A percentile compares a stretch with the other conserved stretches of the same genome.
phyloP scores from a whole-genome alignment of 1,284 basidiomycete species.

The Sanghuangporus baumii region DNA sequence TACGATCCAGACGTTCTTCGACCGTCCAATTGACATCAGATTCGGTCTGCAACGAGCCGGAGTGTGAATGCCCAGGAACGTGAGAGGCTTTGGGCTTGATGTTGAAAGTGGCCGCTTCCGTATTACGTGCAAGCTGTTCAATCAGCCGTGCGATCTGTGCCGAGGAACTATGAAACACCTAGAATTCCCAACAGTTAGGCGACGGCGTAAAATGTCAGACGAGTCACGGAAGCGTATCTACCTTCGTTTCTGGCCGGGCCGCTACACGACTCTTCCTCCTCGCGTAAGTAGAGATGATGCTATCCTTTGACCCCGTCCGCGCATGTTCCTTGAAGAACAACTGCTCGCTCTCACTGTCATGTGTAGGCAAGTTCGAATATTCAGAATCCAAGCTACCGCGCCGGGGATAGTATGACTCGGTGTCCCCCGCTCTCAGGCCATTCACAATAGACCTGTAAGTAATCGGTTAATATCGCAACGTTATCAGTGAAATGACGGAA shows the following conservation, averaged over 20 bases:
- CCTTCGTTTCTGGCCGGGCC: conserved; percentile 75
- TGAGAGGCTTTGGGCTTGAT: conserved; percentile 37
- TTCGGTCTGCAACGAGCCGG: conserved; percentile 55
- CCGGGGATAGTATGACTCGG: conserved; percentile 58
- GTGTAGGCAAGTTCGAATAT: conserved; percentile 51
- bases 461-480: conserved; percentile 18
- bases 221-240: conserved; percentile 27
- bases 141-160: conserved; percentile 76
- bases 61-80: conserved; percentile 42
- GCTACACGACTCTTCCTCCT: conserved; percentile 49
- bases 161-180: conserved; percentile 77
- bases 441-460: conserved; percentile 72
- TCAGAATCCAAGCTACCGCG: conserved; percentile 71
- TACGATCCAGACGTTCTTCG: conserved; percentile 69
- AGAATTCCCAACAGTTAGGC: conserved; percentile 20
- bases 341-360: conserved; percentile 51
- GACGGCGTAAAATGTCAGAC: conserved; percentile 13
- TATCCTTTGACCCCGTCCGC: conserved; percentile 59
- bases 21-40: conserved; percentile 61
- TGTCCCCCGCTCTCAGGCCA: conserved; percentile 70
- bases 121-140: conserved; percentile 69
- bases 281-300: conserved; percentile 50
- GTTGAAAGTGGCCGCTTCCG: conserved; percentile 78
- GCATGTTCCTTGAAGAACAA: conserved; percentile 69
- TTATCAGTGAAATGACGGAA: not conserved